These are phyloP conservation scores for Stachybotrys echinatus DNA, from an alignment of 2,329 filamentous ascomycete genomes.

Conservation along the genomic window DNA sequence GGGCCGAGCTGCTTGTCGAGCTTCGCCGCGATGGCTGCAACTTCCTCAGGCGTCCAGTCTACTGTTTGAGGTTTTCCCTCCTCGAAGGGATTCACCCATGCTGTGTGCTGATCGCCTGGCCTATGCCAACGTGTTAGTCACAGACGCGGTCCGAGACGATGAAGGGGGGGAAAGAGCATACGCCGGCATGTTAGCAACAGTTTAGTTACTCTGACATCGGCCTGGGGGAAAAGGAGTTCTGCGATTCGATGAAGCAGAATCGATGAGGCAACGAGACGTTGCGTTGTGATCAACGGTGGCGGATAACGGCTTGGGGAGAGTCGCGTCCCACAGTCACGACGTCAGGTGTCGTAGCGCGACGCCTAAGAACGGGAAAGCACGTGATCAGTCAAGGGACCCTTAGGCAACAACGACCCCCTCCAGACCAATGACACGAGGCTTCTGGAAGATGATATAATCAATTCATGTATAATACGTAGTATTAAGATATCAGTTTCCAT, in stretches of 20 bases:
- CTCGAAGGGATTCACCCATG: constrained; percentile 73
- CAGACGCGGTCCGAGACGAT: background rate
- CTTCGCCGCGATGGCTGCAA: constrained; percentile 78
- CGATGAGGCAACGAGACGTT: too few relatives aligned
- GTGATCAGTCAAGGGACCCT: too few relatives aligned
- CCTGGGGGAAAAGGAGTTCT: too few relatives aligned
- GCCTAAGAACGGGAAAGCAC: background rate
- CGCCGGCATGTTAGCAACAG: constrained; percentile 35
- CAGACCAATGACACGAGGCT: too few relatives aligned
- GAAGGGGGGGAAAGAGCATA: constrained; percentile 20
- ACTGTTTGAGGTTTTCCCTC: constrained; percentile 63
- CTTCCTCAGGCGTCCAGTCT: constrained; percentile 83
- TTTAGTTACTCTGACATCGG: constrained; percentile 15
- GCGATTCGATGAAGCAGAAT: too few relatives aligned
- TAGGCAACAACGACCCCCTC: too few relatives aligned
- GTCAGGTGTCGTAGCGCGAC: background rate
- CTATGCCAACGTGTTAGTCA: constrained; percentile 33
- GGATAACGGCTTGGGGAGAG: background rate
- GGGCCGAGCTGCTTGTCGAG: constrained; percentile 92
- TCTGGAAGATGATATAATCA: too few relatives aligned
- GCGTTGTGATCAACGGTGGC: too few relatives aligned
- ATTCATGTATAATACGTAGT: too few relatives aligned
- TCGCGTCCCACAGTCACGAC: background rate
- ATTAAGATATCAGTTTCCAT: too few relatives aligned
- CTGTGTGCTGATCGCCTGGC: constrained; percentile 59